A percentile compares a stretch with the other conserved stretches of the same genome.
phyloP scores from a whole-genome alignment of 2,329 filamentous ascomycete species.

The Paecilomyces variotii region DNA sequence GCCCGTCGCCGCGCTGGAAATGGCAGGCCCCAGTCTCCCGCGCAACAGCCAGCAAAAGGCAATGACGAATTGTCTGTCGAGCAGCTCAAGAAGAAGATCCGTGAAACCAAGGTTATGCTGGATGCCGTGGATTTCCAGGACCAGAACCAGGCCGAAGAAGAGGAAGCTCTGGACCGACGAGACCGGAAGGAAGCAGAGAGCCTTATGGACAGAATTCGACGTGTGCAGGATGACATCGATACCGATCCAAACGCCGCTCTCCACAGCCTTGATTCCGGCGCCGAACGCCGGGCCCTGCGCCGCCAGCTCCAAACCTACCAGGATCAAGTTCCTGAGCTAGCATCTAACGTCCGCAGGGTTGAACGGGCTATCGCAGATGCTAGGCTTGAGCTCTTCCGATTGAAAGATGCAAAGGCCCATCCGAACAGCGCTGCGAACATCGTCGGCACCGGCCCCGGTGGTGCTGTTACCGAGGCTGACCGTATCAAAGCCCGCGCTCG shows the following conservation, averaged over 20 bases:
- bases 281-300: conserved; percentile 76
- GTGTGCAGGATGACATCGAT: conserved; percentile 92
- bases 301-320: conserved; percentile 82
- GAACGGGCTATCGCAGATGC: conserved; percentile 91
- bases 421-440: conserved; percentile 73
- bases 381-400: conserved; percentile 81
- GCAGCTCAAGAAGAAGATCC: conserved; percentile 84
- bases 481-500: conserved; percentile 89
- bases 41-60: conserved; percentile 51
- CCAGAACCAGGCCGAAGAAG: conserved; percentile 80
- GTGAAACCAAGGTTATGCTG: conserved; percentile 86
- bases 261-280: conserved; percentile 69
- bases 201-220: conserved; percentile 82
- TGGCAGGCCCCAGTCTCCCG: conserved; percentile 69
- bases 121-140: conserved; percentile 97
- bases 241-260: conserved; percentile 71
- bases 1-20: conserved; percentile 75
- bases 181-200: conserved; percentile 91
- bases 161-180: conserved; percentile 81
- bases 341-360: conserved; percentile 81
- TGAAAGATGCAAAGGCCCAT: conserved; percentile 87
- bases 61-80: conserved; percentile 79
- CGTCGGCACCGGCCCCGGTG: conserved; percentile 86
- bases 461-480: conserved; percentile 84
- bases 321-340: conserved; percentile 83